Evolutionary conservation across 2,329 filamentous ascomycete species (phyloP).

Genomic region (Botrytis pseudocinerea): DNA sequence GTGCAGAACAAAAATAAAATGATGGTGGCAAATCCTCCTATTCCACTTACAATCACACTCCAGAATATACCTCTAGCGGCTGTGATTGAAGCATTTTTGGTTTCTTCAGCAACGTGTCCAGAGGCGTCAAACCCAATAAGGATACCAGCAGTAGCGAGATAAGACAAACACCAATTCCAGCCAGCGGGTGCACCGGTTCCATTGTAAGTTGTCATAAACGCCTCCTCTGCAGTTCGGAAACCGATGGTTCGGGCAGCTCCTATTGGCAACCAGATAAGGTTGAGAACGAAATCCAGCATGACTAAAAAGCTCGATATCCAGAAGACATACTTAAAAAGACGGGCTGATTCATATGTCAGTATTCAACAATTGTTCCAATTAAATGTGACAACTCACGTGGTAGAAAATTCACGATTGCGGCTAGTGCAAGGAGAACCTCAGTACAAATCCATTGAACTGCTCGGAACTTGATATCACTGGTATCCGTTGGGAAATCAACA

Average conservation of each 20-base stretch:
- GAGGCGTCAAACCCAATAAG: conserved; percentile 28
- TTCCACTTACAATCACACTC: conserved; percentile 25
- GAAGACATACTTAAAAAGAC: conserved; percentile 26
- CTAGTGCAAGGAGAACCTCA: conserved; percentile 25
- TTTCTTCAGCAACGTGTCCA: conserved; percentile 29
- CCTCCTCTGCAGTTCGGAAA: conserved; percentile 26
- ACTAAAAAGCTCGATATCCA: conserved; percentile 27
- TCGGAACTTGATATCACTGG: conserved; percentile 24
- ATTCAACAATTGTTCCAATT: neutral
- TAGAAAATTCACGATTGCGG: conserved; percentile 27
- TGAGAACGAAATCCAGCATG: conserved; percentile 27
- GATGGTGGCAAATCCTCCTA: conserved; percentile 26
- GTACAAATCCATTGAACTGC: conserved; percentile 29
- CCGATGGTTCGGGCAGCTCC: conserved; percentile 25
- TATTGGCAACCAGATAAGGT: conserved; percentile 28
- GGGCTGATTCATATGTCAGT: conserved; percentile 15
- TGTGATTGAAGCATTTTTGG: conserved; percentile 24
- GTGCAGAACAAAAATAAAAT: conserved; percentile 28
- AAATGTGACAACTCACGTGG: conserved; percentile 17
- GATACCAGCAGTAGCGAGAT: conserved; percentile 25
- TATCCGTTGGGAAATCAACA: conserved; percentile 24
- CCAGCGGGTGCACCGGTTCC: conserved; percentile 24
- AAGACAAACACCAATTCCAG: conserved; percentile 29
- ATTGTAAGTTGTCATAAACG: conserved; percentile 29
- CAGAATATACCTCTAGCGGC: conserved; percentile 29